Evolutionary conservation across 176 grass and related monocot genomes (phyloP).

Genomic region (Triticum timopheevii): DNA sequence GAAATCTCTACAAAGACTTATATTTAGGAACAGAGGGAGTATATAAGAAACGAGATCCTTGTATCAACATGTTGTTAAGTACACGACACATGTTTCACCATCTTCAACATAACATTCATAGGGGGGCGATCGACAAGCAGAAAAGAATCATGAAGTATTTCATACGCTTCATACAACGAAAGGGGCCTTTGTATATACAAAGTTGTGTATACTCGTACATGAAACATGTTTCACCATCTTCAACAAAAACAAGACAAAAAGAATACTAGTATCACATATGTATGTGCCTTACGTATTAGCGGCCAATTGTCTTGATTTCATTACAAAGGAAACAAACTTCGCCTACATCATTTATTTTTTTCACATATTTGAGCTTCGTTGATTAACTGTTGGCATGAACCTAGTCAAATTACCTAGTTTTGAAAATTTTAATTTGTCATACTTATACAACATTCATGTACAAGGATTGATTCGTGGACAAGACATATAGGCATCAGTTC

Average conservation of each 20-base stretch:
- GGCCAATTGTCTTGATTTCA: background rate
- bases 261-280: no score
- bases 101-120: background rate
- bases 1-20: no score
- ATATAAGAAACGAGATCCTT: background rate
- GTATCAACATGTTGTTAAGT: background rate
- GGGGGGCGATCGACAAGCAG: no score
- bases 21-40: no score
- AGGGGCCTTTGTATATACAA: no score
- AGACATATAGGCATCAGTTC: background rate
- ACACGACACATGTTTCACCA: background rate
- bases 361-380: background rate
- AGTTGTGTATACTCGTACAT: no score
- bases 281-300: background rate
- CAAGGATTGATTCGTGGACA: background rate
- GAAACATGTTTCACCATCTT: no score
- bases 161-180: no score
- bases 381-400: background rate
- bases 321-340: background rate
- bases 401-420: background rate
- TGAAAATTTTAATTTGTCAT: background rate
- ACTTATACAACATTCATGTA: background rate
- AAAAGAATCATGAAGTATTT: no score
- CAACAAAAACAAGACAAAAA: no score
- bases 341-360: background rate